phyloP scores from a whole-genome alignment of 2,329 filamentous ascomycete species.

The Xylariaceae sp. region DNA sequence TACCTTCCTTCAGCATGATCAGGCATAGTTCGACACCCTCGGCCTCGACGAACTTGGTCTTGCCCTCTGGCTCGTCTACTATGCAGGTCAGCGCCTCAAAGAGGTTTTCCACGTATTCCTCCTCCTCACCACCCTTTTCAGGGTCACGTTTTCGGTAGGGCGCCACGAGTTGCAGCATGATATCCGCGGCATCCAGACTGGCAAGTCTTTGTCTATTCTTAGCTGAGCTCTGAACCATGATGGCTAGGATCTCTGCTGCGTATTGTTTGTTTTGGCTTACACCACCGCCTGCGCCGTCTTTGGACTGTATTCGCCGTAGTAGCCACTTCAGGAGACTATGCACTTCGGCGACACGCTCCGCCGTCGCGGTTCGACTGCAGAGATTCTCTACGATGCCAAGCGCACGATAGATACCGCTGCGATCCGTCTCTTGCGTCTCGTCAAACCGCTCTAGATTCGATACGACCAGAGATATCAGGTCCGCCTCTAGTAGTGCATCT shows the following conservation, averaged over 20 bases:
- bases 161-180: constrained; percentile 75
- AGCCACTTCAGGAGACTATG: constrained; percentile 71
- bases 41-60: constrained; percentile 75
- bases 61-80: constrained; percentile 69
- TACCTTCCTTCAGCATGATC: constrained; percentile 87
- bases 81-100: constrained; percentile 83
- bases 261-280: constrained; percentile 94
- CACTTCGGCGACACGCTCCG: constrained; percentile 67
- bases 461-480: constrained; percentile 67
- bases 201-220: constrained; percentile 60
- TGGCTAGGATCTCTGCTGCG: constrained; percentile 83
- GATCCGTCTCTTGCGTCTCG: constrained; percentile 66
- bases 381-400: constrained; percentile 81
- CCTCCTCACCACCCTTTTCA: constrained; percentile 77
- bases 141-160: constrained; percentile 84
- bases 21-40: constrained; percentile 89
- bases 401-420: constrained; percentile 80
- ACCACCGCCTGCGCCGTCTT: constrained; percentile 32
- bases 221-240: constrained; percentile 71
- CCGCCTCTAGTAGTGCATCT: constrained; percentile 59
- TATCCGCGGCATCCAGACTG: constrained; percentile 66
- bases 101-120: constrained; percentile 90
- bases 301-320: constrained; percentile 62
- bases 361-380: constrained; percentile 56
- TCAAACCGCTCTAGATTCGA: constrained; percentile 76